A percentile compares a stretch with the other conserved stretches of the same genome.
These are phyloP conservation scores for Ailanthus altissimus DNA, from an alignment of 345 rosid species.

Conservation along the genomic window DNA sequence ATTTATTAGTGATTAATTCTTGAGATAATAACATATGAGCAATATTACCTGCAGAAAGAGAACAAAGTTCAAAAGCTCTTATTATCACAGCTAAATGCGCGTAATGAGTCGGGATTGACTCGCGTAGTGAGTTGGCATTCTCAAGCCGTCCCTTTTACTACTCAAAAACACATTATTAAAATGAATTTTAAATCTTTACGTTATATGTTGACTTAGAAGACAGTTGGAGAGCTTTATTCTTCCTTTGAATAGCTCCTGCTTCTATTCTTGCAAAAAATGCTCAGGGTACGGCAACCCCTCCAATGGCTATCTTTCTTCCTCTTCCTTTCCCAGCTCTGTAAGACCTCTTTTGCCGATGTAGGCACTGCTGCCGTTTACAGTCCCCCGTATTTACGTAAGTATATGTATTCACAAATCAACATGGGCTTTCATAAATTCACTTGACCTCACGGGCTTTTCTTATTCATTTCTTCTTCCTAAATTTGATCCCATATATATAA, in stretches of 20 bases:
- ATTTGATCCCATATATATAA: not conserved
- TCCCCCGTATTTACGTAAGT: slow-evolving; percentile 60
- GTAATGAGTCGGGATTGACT: not conserved
- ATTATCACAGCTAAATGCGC: not conserved
- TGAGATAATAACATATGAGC: not conserved
- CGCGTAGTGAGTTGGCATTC: not conserved
- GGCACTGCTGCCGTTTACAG: slow-evolving; percentile 51
- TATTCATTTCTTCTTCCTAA: too few species aligned
- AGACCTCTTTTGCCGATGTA: slow-evolving; percentile 33
- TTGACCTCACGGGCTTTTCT: not conserved
- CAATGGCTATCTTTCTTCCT: not conserved
- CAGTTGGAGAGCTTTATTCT: too few species aligned
- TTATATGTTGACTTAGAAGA: not conserved
- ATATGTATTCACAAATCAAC: not conserved
- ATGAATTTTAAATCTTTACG: not conserved
- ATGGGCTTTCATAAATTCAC: not conserved
- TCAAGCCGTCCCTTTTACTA: not conserved
- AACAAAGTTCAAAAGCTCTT: too few species aligned
- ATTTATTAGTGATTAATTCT: not conserved
- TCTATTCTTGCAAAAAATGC: too few species aligned
- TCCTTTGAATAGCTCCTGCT: too few species aligned
- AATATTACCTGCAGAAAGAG: not conserved
- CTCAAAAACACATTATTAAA: not conserved
- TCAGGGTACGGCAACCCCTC: not conserved
- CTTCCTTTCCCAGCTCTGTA: not conserved